Percentiles rank a stretch among this genome's conserved stretches.
Evolutionary conservation across 2,329 filamentous ascomycete genomes (phyloP).

Genomic region (Beauveria pseudobassiana): DNA sequence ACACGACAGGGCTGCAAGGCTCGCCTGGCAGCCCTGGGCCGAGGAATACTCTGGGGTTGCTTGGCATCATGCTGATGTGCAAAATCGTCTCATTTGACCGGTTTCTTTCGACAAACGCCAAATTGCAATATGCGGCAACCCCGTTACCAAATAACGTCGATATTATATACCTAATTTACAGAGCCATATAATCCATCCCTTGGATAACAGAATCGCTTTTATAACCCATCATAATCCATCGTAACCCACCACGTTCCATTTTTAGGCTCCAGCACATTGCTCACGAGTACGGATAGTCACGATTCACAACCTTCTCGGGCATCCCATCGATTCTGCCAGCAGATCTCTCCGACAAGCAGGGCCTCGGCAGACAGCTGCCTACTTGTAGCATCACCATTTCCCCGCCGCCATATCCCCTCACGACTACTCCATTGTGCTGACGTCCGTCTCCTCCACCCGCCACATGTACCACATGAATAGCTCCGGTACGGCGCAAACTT

Average conservation of each 20-base stretch:
- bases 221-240: background rate
- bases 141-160: background rate
- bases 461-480: constrained; percentile 99
- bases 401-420: too few relatives aligned
- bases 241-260: background rate
- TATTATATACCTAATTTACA: background rate
- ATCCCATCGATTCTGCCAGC: background rate
- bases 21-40: too few relatives aligned
- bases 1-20: background rate
- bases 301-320: too few relatives aligned
- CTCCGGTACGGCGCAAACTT: constrained; percentile 82
- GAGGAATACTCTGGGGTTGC: background rate
- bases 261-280: background rate
- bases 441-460: constrained; percentile 73
- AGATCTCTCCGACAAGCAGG: background rate
- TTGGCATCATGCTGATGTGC: background rate
- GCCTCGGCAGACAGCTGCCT: too few relatives aligned
- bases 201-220: background rate
- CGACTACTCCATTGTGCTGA: constrained; percentile 47
- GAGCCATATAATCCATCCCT: background rate
- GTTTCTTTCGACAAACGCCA: background rate
- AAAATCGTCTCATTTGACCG: background rate
- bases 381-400: background rate
- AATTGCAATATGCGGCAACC: background rate
- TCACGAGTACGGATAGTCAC: too few relatives aligned